A percentile compares a stretch with the other conserved stretches of the same genome.
Evolutionary conservation across 805 yeast species (phyloP).

Genomic region (Sugiyamaella lignohabitans): DNA sequence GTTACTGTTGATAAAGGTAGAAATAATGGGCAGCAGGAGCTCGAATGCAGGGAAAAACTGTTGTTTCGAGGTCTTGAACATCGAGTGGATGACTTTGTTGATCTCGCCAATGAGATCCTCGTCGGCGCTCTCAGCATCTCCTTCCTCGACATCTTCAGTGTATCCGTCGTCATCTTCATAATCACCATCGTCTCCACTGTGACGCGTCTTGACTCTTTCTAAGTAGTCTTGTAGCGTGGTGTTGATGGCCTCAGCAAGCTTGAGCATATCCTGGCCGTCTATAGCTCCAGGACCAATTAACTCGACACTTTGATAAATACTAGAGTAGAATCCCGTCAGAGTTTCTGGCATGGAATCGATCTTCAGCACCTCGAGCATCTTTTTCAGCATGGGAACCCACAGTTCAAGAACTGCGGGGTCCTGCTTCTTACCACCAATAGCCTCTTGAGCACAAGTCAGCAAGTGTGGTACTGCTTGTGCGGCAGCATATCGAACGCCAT

Average conservation of each 20-base stretch:
- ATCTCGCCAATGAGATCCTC: constrained; percentile 86
- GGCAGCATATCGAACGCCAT: constrained; percentile 89
- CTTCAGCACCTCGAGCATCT: constrained; percentile 59
- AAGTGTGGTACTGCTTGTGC: constrained; percentile 78
- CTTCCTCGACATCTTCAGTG: constrained; percentile 77
- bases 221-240: constrained; percentile 59
- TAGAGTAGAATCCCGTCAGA: constrained; percentile 66
- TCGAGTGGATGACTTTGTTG: constrained; percentile 62
- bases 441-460: constrained; percentile 51
- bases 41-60: constrained; percentile 62
- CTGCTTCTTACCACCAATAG: constrained; percentile 39
- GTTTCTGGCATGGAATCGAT: constrained; percentile 81
- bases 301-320: constrained; percentile 60
- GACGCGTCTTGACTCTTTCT: constrained; percentile 54
- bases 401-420: constrained; percentile 51
- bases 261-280: constrained; percentile 46
- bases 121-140: constrained; percentile 78
- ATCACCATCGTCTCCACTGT: constrained; percentile 19
- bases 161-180: constrained; percentile 78
- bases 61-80: constrained; percentile 57
- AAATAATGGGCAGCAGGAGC: constrained; percentile 49
- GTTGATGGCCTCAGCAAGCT: constrained; percentile 53
- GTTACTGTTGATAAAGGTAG: constrained; percentile 56
- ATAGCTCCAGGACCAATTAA: constrained; percentile 54
- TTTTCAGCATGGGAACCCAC: constrained; percentile 66